phyloP scores from a whole-genome alignment of 441 rosid species.

The Eruca vesicaria region DNA sequence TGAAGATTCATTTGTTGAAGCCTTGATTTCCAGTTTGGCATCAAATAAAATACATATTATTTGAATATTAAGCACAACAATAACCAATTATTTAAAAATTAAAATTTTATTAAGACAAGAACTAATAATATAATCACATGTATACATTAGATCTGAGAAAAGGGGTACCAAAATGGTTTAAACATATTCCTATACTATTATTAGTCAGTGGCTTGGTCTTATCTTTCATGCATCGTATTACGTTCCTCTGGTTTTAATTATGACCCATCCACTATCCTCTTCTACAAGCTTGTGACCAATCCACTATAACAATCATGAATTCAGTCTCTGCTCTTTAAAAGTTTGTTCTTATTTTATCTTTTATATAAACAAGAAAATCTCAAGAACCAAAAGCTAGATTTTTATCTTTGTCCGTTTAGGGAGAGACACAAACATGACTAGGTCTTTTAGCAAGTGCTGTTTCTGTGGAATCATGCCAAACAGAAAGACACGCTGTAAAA shows the following conservation, averaged over 20 bases:
- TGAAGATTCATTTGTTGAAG: constrained; percentile 4
- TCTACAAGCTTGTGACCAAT: no score
- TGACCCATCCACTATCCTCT: not conserved
- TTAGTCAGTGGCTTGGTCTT: not conserved
- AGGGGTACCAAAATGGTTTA: not conserved
- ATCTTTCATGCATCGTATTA: not conserved
- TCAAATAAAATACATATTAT: not conserved
- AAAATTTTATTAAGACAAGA: not conserved
- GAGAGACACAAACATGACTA: constrained; percentile 23
- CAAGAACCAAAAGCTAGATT: not conserved
- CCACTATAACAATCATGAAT: not conserved
- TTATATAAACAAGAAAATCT: no score
- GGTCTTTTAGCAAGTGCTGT: constrained; percentile 1
- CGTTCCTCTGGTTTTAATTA: constrained; percentile 3
- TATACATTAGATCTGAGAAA: not conserved
- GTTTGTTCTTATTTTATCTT: not conserved
- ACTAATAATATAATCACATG: not conserved
- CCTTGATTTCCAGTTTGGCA: constrained; percentile 1
- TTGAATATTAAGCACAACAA: not conserved
- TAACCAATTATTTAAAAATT: not conserved
- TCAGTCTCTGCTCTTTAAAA: not conserved
- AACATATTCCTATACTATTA: not conserved
- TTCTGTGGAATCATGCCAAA: constrained; percentile 8
- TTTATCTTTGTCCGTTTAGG: not conserved
- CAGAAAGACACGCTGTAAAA: constrained; percentile 30